Evolutionary conservation across 2,329 filamentous ascomycete species (phyloP), one percentile per base, ranked within the genome.

Genomic region (Septoria petroselini): DNA sequence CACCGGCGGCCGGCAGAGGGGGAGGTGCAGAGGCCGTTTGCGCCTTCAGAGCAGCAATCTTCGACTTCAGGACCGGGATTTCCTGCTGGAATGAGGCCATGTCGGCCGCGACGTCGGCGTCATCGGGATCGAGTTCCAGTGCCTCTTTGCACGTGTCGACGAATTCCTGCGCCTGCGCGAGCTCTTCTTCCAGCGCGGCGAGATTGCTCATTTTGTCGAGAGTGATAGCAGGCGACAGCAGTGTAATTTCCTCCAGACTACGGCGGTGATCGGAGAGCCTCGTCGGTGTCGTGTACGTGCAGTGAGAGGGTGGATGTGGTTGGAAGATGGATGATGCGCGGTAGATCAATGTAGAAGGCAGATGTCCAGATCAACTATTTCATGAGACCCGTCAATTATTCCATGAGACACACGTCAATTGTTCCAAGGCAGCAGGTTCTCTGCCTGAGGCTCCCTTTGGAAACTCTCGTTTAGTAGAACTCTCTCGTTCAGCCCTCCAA

Each of bases 51-150:
- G 93, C 87, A 73, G 85, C 84, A 70, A 96, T 85, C 62, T 84
- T 82, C 66, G 85, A 83, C 75, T 91, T 82, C 71, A 89, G 82
- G 61, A 90, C 80, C 68, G 80, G 78, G 71, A 97, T 85, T 71
- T 88, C 82, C 73, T 85, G 80, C 76, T 88, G 80, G 73, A 95
- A 82, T 77, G 95, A 89, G 68, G 80, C 75, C 71, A 86, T 84
- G 68, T 95, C 81, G 65, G 79, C 81, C 64, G 84, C 78, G 64
- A 94, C 82, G 70, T 91, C 89, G 63, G 75, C 76, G 70, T 89
- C 91, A 52, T 86, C 84, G 57, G 90, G 84, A 64, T 93, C 88
- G 31, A 62, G 45, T 9, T 53, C 54, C 37, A 65, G 49, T 7
- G 62, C 56, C 39, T 60, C 55, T 23, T 58, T 50, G 54, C 60